These are phyloP conservation scores for Sungouiozyma intestinalis DNA, from an alignment of 805 yeast genomes.

Conservation along the genomic window DNA sequence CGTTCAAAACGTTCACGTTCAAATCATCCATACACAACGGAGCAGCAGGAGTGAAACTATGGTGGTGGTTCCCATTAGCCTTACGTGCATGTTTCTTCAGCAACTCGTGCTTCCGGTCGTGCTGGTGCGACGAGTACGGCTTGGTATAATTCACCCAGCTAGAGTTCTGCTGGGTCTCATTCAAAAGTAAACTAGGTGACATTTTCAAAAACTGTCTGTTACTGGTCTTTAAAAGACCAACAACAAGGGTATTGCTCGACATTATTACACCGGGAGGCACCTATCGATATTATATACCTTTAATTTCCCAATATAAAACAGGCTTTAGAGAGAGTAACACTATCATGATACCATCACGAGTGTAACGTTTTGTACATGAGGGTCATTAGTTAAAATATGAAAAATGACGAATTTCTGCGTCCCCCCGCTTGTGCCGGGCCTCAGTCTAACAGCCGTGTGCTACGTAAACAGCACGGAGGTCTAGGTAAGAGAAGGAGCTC, in stretches of 20 bases:
- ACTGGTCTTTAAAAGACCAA: background rate
- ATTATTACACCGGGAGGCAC: background rate
- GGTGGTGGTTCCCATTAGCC: background rate
- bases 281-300: background rate
- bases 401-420: background rate
- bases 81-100: background rate
- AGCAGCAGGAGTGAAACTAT: slow-evolving; percentile 23
- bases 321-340: no score
- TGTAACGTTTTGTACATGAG: no score
- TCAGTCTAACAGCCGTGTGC: no score
- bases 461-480: no score
- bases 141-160: background rate
- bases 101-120: background rate
- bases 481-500: no score
- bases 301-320: no score
- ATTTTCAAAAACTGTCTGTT: background rate
- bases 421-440: no score
- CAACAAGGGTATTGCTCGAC: background rate
- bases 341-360: no score
- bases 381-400: no score
- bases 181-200: background rate
- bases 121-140: background rate
- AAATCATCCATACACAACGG: slow-evolving; percentile 41
- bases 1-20: slow-evolving; percentile 66
- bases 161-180: background rate